Evolutionary conservation across 768 basidiomycete species (phyloP).

Genomic region (Mycena floridula): DNA sequence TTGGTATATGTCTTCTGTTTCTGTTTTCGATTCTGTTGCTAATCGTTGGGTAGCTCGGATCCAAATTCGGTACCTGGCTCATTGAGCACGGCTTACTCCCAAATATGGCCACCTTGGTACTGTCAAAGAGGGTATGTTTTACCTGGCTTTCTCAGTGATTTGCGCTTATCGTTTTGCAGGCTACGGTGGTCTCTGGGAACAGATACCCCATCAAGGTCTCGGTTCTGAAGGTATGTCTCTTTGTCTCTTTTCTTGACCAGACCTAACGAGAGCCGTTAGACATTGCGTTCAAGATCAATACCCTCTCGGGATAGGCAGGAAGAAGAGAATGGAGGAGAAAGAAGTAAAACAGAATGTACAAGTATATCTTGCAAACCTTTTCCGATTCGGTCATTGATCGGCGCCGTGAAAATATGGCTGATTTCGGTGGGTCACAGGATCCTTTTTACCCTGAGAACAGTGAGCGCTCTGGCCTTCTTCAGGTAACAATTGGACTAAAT

Average conservation of each 20-base stretch:
- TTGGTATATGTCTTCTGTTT: no score
- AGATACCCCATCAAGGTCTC: slow-evolving; percentile 78
- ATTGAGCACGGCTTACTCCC: slow-evolving; percentile 77
- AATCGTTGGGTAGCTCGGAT: slow-evolving; percentile 45
- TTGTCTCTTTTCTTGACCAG: slow-evolving; percentile 6
- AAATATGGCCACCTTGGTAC: slow-evolving; percentile 79
- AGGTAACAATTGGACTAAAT: no score
- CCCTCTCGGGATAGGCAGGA: no score
- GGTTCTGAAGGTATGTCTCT: slow-evolving; percentile 61
- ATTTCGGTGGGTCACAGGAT: no score
- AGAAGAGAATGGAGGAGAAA: no score
- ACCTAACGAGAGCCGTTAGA: slow-evolving; percentile 26
- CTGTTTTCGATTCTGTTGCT: not conserved
- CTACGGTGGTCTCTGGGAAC: slow-evolving; percentile 73
- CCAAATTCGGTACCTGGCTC: slow-evolving; percentile 81
- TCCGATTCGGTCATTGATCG: no score
- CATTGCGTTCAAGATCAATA: slow-evolving; percentile 45
- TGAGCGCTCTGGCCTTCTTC: no score
- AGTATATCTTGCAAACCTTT: no score
- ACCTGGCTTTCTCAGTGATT: not conserved
- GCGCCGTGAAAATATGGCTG: no score
- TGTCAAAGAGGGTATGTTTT: slow-evolving; percentile 61
- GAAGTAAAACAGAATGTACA: no score
- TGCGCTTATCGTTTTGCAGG: no score
- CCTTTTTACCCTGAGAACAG: no score